Base-by-base conservation (phyloP, 2,329 filamentous ascomycete species). In the Colletotrichum echinochloae region DNA sequence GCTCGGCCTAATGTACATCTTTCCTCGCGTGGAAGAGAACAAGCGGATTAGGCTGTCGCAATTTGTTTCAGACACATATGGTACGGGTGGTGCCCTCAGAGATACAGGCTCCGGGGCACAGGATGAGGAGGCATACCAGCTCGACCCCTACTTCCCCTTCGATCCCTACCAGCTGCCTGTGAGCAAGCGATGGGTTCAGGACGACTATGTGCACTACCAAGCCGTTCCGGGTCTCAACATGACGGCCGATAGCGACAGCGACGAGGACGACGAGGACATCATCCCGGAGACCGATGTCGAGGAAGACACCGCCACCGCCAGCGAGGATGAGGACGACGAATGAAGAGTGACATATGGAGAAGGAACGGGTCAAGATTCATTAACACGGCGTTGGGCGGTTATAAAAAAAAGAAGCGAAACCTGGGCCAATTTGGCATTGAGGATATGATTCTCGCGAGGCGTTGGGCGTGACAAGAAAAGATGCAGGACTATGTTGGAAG, bases 131-230 rank as follows among this genome's bases (percentile, higher is more conserved):
- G 92, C 90, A 76, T 91, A 95, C 76, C 92, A 97, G 80, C 87
- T 99, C 1, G 95, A 98, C 75, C 93, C 94, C 0, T 98, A 97
- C 79, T 99, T 98, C 77, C 96, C 96, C 0, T 99, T 99, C 77
- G 96, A 99, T 78, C 97, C 97, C 2, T 99, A 98, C 80, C 92
- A 95, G 76, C 84, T 99, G 60, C 95, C 95, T 0, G 85, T 90
- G 74, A 98, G 95, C 79, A 94, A 93, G 80, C 88, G 90, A 70
- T 98, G 96, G 97, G 83, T 99, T 16, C 92, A 94, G 72, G 87
- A 89, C 26, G 92, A 97, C 77, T 98, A 97, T 77, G 87, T 95
- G 37, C 86, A 91, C 60, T 98, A 94, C 93, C 89, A 89, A 73
- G 88, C 90, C 6, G 89, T 97, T 44, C 90, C 90, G 0, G 93